Base-by-base conservation (phyloP, 352 stramenopile species). In the Globisporangium ultimum region DNA sequence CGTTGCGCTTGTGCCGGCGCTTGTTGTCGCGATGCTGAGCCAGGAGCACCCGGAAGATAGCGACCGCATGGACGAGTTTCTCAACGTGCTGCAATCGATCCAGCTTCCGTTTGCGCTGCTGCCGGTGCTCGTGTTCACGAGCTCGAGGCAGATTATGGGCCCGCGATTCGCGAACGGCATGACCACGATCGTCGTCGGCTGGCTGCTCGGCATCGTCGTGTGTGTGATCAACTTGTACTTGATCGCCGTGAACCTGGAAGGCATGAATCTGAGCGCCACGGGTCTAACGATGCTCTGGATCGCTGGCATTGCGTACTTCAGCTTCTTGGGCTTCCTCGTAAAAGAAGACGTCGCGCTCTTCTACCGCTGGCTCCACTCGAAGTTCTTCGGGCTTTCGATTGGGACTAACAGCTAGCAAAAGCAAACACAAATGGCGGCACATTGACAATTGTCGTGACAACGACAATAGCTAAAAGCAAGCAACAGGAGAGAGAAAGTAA, bases 71-170 rank as follows among this genome's bases (percentile, higher is more conserved):
- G 84, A 96, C 61, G 88, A 98, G 61, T 71, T 88, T 41, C 78
- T 98, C 17, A 98, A 98, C 53, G 89, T 98, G 32, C 66, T 97
- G 34, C 91, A 98, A 68, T 96, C 81, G 17, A 88, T 98, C 53
- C 89, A 97, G 61, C 72, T 98, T 11, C 92, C 92, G 21, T 98
- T 98, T 56, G 91, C 91, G 13, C 68, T 97, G 48, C 67, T 98
- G 2, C 92, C 92, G 0, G 71, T 98, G 38, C 62, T 98, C 7
- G 76, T 91, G 15, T 96, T 97, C 57, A 96, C 87, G 28, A 91
- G 84, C 55, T 87, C 77, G 14, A 61, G 53, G 47, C 69, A 66
- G 12, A 72, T 93, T 50, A 97, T 98, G 91, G 91, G 90, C 14
- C 2, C 14, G 2, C 53, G 74, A 42, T 92, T 92, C 49, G 79